phyloP scores from a whole-genome alignment of 2,329 filamentous ascomycete species.

The Dactylellina sp. region DNA sequence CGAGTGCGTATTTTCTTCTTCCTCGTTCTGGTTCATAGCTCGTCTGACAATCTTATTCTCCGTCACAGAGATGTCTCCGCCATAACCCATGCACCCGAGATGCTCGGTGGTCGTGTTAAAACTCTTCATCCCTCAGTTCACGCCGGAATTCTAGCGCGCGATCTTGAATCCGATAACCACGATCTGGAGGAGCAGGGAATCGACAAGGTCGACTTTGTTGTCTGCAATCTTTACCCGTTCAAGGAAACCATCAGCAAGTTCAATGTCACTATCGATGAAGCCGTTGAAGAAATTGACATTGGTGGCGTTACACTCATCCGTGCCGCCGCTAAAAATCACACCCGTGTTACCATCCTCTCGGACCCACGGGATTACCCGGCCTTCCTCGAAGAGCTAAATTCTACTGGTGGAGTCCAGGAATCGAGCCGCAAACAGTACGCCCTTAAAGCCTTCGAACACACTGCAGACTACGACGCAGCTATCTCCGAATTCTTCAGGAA shows the following conservation, averaged over 20 bases:
- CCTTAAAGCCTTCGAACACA: conserved; percentile 98
- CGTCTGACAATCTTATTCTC: not conserved
- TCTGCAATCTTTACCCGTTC: conserved; percentile 99
- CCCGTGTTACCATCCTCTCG: conserved; percentile 92
- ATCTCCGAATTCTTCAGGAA: conserved; percentile 98
- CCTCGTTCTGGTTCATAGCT: not conserved
- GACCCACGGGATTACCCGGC: conserved; percentile 93
- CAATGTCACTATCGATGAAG: conserved; percentile 95
- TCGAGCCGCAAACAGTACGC: conserved; percentile 88
- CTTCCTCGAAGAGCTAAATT: conserved; percentile 83
- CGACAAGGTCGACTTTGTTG: conserved; percentile 91
- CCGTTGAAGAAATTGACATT: conserved; percentile 98
- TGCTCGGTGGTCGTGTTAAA: conserved; percentile 92
- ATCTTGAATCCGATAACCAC: conserved; percentile 95
- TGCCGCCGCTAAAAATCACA: conserved; percentile 97
- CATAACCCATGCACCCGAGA: conserved; percentile 96
- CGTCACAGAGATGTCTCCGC: conserved; percentile 89
- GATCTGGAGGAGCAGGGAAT: conserved; percentile 96
- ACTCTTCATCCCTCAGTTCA: conserved; percentile 95
- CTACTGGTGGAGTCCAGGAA: conserved; percentile 82
- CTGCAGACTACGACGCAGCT: conserved; percentile 92
- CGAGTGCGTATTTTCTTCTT: conserved; percentile 72
- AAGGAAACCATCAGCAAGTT: conserved; percentile 97
- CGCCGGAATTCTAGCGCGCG: conserved; percentile 85
- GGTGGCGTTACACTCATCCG: conserved; percentile 96